Evolutionary conservation across 1,139 yeast species (phyloP).

Genomic region (Meyerozyma elateridarum): DNA sequence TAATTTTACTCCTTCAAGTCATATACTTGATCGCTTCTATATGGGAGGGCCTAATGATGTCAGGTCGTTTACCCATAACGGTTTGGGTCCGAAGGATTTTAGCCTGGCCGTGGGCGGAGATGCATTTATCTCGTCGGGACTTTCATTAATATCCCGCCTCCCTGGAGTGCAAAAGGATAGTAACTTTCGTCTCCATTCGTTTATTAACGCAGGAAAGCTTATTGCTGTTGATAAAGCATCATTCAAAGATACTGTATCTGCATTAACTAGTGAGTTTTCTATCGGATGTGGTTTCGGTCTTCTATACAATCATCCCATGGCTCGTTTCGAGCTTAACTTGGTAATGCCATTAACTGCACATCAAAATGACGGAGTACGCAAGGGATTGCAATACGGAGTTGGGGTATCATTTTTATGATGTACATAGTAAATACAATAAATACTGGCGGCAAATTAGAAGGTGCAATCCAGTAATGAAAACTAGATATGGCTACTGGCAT

Average conservation of each 20-base stretch:
- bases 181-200: conserved; percentile 65
- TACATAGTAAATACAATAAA: no score
- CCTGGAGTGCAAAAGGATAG: conserved; percentile 57
- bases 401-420: conserved; percentile 74
- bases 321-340: conserved; percentile 86
- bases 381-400: conserved; percentile 91
- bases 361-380: conserved; percentile 62
- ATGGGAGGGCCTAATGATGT: conserved; percentile 64
- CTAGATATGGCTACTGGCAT: no score
- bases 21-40: conserved; percentile 12
- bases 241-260: conserved; percentile 19
- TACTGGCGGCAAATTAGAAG: no score
- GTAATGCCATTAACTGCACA: conserved; percentile 70
- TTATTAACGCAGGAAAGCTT: conserved; percentile 71
- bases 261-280: conserved; percentile 35
- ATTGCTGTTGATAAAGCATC: conserved; percentile 37
- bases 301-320: conserved; percentile 79
- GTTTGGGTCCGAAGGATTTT: conserved; percentile 79
- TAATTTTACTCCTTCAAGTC: conserved; percentile 26
- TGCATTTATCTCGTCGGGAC: conserved; percentile 63
- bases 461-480: no score
- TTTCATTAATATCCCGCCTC: conserved; percentile 59
- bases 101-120: conserved; percentile 74
- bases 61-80: conserved; percentile 70
- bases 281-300: conserved; percentile 71